phyloP scores from a whole-genome alignment of 768 basidiomycete species.

The Kwoniella dendrophila region DNA sequence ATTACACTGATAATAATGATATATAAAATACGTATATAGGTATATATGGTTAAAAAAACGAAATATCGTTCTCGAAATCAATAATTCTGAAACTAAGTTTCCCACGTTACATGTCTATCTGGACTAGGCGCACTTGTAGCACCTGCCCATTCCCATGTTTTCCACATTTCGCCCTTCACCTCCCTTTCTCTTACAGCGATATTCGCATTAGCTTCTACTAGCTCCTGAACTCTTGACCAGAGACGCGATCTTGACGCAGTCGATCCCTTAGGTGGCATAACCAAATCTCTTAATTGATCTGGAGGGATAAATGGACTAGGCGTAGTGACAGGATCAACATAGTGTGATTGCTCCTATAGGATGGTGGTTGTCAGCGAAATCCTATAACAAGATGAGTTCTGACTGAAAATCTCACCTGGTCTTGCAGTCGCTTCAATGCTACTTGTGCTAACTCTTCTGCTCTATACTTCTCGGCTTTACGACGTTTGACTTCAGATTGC shows the following conservation, averaged over 20 bases:
- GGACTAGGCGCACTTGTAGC: constrained; percentile 12
- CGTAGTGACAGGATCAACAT: constrained; percentile 50
- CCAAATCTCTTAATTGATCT: constrained; percentile 53
- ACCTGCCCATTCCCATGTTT: constrained; percentile 54
- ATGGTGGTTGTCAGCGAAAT: not conserved
- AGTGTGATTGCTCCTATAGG: constrained; percentile 50
- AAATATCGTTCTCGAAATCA: too few relatives aligned
- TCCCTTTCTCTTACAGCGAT: constrained; percentile 49
- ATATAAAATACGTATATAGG: not conserved
- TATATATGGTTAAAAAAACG: not conserved
- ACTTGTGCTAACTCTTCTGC: constrained; percentile 54
- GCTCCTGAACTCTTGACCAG: constrained; percentile 43
- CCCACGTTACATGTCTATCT: constrained; percentile 38
- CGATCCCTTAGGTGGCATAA: constrained; percentile 46
- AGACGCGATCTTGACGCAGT: constrained; percentile 36
- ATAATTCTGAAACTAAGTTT: not conserved
- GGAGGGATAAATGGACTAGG: constrained; percentile 52
- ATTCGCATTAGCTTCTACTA: constrained; percentile 53
- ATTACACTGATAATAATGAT: not conserved
- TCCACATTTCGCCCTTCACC: constrained; percentile 51
- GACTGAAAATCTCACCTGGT: constrained; percentile 42
- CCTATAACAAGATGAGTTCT: not conserved
- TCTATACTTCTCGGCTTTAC: constrained; percentile 45
- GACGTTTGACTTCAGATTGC: constrained; percentile 31
- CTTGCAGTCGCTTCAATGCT: constrained; percentile 50